Evolutionary conservation across 352 stramenopile species (phyloP).

Genomic region (Globisporangium rhizosaccharum): DNA sequence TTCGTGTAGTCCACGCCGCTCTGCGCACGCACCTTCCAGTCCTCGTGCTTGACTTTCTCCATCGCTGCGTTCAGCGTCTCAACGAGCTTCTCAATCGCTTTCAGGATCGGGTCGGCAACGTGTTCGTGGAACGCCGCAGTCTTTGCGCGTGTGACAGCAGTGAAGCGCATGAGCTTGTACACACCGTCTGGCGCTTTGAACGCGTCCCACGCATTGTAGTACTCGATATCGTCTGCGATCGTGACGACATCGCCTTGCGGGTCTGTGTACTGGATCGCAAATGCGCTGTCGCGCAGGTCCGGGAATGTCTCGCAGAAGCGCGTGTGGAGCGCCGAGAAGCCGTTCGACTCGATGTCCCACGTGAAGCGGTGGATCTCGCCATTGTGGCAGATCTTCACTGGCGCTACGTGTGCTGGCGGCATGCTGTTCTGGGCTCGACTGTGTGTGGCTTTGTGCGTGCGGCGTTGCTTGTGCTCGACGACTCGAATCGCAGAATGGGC

Average conservation of each 20-base stretch:
- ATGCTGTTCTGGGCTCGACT: constrained; percentile 9
- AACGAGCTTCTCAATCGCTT: constrained; percentile 79
- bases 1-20: constrained; percentile 52
- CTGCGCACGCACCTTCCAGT: constrained; percentile 61
- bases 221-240: constrained; percentile 67
- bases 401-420: constrained; percentile 33
- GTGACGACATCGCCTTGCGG: constrained; percentile 66
- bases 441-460: background rate
- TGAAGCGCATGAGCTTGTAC: constrained; percentile 60
- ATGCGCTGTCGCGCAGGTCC: constrained; percentile 26
- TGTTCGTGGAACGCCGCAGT: constrained; percentile 68
- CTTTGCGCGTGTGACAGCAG: constrained; percentile 48
- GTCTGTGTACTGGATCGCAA: constrained; percentile 82
- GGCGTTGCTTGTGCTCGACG: background rate
- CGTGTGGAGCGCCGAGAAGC: constrained; percentile 35
- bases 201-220: constrained; percentile 49
- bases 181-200: constrained; percentile 31
- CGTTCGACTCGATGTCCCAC: constrained; percentile 51
- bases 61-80: constrained; percentile 72
- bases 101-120: constrained; percentile 71
- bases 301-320: constrained; percentile 63
- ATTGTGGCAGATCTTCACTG: constrained; percentile 79
- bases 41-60: constrained; percentile 79
- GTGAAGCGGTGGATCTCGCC: constrained; percentile 80
- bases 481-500: background rate